Evolutionary conservation across 306 rosid genomes (phyloP).

Genomic region (Urtica urens): DNA sequence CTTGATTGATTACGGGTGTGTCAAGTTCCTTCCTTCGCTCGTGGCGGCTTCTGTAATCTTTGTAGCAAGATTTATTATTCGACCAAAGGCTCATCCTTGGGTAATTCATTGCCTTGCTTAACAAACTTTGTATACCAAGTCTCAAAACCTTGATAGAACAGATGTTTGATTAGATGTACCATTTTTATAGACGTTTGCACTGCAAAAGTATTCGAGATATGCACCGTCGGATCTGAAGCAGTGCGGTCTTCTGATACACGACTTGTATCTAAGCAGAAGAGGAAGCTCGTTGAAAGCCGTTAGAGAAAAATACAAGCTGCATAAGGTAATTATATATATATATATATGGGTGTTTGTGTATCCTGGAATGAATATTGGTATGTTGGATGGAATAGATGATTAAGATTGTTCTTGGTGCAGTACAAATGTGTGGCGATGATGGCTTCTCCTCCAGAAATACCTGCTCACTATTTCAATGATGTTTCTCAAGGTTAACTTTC

Average conservation of each 20-base stretch:
- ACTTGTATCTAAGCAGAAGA: slow-evolving; percentile 63
- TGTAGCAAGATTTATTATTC: slow-evolving; percentile 55
- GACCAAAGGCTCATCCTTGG: slow-evolving; percentile 63
- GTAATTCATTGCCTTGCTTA: slow-evolving; percentile 20
- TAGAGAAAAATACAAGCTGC: slow-evolving; percentile 75
- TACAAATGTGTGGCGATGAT: slow-evolving; percentile 65
- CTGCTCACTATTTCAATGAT: slow-evolving; percentile 44
- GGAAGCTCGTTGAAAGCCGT: slow-evolving; percentile 50
- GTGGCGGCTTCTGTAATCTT: slow-evolving; percentile 71
- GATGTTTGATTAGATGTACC: slow-evolving; percentile 1
- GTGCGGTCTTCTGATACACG: slow-evolving; percentile 50
- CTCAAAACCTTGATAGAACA: neutral
- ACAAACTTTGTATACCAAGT: neutral
- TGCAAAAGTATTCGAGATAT: slow-evolving; percentile 47
- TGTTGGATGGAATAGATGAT: slow-evolving; percentile 15
- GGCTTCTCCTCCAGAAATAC: slow-evolving; percentile 81
- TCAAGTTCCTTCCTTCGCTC: slow-evolving; percentile 73
- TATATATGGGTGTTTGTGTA: neutral
- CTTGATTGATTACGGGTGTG: slow-evolving; percentile 60
- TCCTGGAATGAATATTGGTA: too few species aligned
- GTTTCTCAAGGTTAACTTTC: slow-evolving; percentile 10
- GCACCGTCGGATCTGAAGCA: slow-evolving; percentile 47
- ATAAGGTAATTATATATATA: slow-evolving; percentile 41
- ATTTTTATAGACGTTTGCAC: slow-evolving; percentile 29
- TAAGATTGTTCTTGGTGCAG: slow-evolving; percentile 28